Percentiles rank a stretch among this genome's conserved stretches.
Evolutionary conservation across 331 rosid species (phyloP).

Genomic region (Erythrophleum ivorense): DNA sequence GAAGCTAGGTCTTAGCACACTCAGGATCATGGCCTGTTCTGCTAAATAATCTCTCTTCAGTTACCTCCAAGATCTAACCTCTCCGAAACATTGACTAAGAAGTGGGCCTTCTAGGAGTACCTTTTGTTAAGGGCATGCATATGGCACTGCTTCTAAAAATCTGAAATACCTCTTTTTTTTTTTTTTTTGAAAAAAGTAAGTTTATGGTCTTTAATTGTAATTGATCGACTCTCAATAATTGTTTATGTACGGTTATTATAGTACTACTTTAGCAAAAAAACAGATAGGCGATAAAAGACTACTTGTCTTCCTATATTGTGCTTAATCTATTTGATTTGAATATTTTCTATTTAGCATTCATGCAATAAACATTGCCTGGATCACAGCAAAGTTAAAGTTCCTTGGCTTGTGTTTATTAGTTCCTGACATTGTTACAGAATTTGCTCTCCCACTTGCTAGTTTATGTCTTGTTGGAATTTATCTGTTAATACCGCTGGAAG

Average conservation of each 20-base stretch:
- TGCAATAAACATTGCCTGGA: constrained; percentile 19
- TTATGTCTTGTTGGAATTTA: background rate
- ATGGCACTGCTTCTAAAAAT: background rate
- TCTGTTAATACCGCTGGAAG: background rate
- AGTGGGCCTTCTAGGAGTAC: too few species aligned
- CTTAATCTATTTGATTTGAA: background rate
- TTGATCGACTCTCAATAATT: background rate
- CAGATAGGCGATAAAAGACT: background rate
- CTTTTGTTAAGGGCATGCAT: background rate
- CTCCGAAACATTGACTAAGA: too few species aligned
- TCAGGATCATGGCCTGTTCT: background rate
- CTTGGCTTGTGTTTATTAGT: background rate
- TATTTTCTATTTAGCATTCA: background rate
- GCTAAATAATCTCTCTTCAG: background rate
- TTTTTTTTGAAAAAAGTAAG: too few species aligned
- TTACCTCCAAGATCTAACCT: too few species aligned
- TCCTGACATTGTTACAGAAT: background rate
- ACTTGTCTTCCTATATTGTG: background rate
- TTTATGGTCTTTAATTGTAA: background rate
- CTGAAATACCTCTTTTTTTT: too few species aligned
- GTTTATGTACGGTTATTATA: background rate
- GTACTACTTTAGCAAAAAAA: background rate
- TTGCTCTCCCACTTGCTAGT: background rate
- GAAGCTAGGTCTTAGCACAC: background rate
- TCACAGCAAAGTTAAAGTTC: background rate